phyloP scores from a whole-genome alignment of 1,139 yeast species.

The Keqinozyma sinolaborantium region DNA sequence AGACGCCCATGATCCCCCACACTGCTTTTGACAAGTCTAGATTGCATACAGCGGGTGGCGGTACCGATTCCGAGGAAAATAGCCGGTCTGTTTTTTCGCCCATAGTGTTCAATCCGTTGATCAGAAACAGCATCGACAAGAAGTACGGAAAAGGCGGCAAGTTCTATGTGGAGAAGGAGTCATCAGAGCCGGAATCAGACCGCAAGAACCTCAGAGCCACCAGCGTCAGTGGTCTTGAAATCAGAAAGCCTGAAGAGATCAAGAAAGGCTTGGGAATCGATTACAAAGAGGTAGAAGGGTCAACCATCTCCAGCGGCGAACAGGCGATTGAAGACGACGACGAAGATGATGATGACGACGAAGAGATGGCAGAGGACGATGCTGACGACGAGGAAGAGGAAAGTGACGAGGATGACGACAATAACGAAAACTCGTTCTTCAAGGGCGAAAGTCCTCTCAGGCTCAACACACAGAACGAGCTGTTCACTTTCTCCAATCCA shows the following conservation, averaged over 20 bases:
- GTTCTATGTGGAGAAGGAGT: conserved; percentile 54
- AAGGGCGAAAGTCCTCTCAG: conserved; percentile 23
- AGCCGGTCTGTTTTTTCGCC: conserved; percentile 69
- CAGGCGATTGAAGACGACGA: conserved; percentile 1
- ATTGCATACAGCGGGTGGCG: conserved; percentile 8
- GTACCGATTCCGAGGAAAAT: conserved; percentile 6
- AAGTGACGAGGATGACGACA: conserved; percentile 35
- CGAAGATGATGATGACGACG: conserved; percentile 8
- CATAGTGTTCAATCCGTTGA: conserved; percentile 72
- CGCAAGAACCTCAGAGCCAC: conserved; percentile 36
- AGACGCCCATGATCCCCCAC: conserved; percentile 51
- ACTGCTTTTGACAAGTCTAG: conserved; percentile 13
- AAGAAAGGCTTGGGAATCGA: conserved; percentile 12
- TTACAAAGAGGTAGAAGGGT: conserved; percentile 1
- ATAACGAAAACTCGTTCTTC: conserved; percentile 7
- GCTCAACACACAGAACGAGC: conserved; percentile 23
- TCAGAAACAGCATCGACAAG: conserved; percentile 70
- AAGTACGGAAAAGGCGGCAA: conserved; percentile 87
- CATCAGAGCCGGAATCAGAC: conserved; percentile 9
- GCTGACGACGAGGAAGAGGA: conserved; percentile 22
- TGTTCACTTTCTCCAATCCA: conserved; percentile 5
- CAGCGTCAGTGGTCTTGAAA: conserved; percentile 37
- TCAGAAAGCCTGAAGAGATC: conserved; percentile 12
- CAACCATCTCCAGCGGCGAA: neutral
- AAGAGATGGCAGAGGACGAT: conserved; percentile 10